Base-by-base conservation (phyloP, 148 eudicot genomes). In the Vaccinium vitisidaea region DNA sequence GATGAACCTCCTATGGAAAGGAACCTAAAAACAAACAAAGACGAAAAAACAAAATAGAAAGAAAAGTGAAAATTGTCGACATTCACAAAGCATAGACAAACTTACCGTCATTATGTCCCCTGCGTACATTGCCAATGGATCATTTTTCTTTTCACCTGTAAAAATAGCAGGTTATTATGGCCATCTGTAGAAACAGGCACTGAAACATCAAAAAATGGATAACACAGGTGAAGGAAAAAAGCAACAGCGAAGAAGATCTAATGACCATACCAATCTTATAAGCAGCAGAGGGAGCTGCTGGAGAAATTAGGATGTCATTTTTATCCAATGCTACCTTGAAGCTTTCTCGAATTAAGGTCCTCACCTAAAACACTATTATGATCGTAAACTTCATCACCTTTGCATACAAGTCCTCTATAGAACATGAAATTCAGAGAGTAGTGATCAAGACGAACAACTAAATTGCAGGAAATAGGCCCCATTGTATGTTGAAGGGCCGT, bases 41-140 rank as follows among this genome's bases (percentile, higher is more conserved):
- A 56, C 50, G 21, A 9, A 39, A 76, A 74, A 16, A 27, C 39
- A 2, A 63, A 52, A 36, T 30, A 8, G 55, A 12, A 10, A 39
- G 54, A 21, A 54, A 55, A 2, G 8, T 15, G 65, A 43, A 49
- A 49, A 83, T 5, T 8, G 39, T n/a, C 39, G 12, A 15, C 10
- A 5, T 82, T 82, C 3, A 50, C 49, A 30, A 25, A 46, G 81
- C 25, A 55, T 63, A 43, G 79, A 59, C 39, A 75, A 39, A 86
- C 98, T 90, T 88, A 97, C 99, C 61, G 98, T 97, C 99, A 97
- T 97, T 80, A 94, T 93, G 89, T 95, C 99, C 67, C 98, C 98
- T 46, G 96, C 99, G 86, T 97, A 97, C 99, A 97, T 97, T 83
- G 98, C 95, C 91, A 97, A 84, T 48, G 99, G 99, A 84, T 97